Conservation (phyloP, 805 yeast species). For the Ogataea parapolymorpha region DNA sequence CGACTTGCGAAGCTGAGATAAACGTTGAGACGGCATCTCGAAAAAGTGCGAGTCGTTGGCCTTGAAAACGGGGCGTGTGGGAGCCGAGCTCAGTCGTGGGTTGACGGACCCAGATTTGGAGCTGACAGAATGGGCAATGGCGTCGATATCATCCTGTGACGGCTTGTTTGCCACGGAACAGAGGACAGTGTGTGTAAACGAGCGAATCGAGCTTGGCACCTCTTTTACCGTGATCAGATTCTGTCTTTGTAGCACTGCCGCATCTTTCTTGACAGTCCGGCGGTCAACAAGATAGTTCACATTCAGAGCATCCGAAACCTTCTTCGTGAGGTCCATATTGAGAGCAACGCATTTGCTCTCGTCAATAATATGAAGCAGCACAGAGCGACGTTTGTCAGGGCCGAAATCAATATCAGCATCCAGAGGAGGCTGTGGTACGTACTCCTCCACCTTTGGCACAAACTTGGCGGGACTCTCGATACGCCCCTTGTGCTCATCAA, state of each 20-base stretch:
- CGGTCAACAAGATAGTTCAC: conserved; percentile 46
- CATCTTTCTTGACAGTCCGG: conserved; percentile 49
- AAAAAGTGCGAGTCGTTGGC: conserved; percentile 24
- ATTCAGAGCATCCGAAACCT: conserved; percentile 40
- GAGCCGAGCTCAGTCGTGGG: conserved; percentile 5
- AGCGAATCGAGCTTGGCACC: conserved; percentile 9
- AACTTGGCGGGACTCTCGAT: not conserved
- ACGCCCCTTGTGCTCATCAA: conserved; percentile 5
- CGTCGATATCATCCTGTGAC: conserved; percentile 9
- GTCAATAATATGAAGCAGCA: conserved; percentile 38
- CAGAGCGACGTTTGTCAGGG: conserved; percentile 23
- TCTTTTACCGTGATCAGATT: conserved; percentile 21
- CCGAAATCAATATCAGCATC: conserved; percentile 26
- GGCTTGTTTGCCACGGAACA: conserved; percentile 16
- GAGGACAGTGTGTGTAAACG: conserved; percentile 5
- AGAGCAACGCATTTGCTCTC: conserved; percentile 45
- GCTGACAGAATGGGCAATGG: conserved; percentile 1
- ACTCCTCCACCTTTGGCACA: conserved; percentile 2
- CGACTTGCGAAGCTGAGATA: not conserved
- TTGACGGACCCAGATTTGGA: not conserved
- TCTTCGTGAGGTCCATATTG: conserved; percentile 38
- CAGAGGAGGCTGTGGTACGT: not conserved
- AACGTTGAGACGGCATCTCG: conserved; percentile 16
- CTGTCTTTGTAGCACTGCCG: conserved; percentile 33
- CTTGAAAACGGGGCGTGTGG: conserved; percentile 13